Evolutionary conservation across 2,329 filamentous ascomycete species (phyloP).

Genomic region (Leptographium wingfieldii): DNA sequence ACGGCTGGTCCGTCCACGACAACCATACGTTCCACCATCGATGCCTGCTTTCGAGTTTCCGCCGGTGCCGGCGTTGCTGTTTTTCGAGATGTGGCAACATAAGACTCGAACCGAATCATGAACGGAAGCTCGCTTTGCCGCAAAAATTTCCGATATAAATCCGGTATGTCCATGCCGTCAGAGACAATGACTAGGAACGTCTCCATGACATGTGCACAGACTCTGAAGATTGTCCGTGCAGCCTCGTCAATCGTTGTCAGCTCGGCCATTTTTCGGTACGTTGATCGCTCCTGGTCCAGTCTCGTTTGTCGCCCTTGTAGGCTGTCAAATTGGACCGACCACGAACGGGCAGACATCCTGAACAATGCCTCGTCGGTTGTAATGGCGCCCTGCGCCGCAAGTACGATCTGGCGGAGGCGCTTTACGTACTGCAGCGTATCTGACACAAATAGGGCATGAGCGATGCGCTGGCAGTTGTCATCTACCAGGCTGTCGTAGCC

Average conservation of each 20-base stretch:
- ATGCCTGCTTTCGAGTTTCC: neutral
- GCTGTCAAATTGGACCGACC: neutral
- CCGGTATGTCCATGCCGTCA: neutral
- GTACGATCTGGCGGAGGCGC: slow-evolving; percentile 3
- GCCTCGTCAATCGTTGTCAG: slow-evolving; percentile 7
- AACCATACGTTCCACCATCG: slow-evolving; percentile 8
- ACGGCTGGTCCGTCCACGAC: slow-evolving; percentile 7
- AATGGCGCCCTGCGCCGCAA: neutral
- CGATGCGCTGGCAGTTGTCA: neutral
- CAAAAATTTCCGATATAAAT: slow-evolving; percentile 5
- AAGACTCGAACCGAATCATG: slow-evolving; percentile 5
- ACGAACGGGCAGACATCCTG: neutral
- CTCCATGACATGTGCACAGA: slow-evolving; percentile 6
- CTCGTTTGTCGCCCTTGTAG: neutral
- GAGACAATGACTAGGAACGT: slow-evolving; percentile 5
- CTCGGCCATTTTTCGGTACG: slow-evolving; percentile 10
- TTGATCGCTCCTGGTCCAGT: neutral
- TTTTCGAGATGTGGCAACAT: neutral
- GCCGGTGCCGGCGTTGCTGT: neutral
- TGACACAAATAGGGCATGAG: slow-evolving; percentile 4
- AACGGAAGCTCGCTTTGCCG: slow-evolving; percentile 4
- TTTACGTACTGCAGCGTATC: slow-evolving; percentile 7
- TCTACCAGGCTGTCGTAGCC: neutral
- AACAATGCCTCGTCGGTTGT: neutral
- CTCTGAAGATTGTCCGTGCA: neutral